Conservation (phyloP, 495 filamentous ascomycete genomes). For the Xylaria telfairii region DNA sequence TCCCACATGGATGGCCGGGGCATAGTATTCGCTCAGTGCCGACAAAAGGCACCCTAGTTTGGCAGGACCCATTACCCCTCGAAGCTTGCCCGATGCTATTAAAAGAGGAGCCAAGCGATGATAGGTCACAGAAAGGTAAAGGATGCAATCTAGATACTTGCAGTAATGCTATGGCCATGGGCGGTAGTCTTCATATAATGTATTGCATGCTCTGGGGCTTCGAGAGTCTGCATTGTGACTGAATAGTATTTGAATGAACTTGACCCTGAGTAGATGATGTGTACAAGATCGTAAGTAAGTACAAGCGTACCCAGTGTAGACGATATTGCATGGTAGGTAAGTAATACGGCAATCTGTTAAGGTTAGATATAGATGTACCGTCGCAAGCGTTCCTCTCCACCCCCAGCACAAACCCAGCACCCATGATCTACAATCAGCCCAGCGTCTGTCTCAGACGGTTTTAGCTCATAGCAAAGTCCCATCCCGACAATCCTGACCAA, state of each 20-base stretch:
- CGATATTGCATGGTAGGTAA: neutral
- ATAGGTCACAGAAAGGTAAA: conserved; percentile 2
- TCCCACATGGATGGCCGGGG: conserved; percentile 21
- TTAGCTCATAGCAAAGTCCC: conserved; percentile 18
- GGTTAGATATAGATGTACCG: neutral
- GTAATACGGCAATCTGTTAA: neutral
- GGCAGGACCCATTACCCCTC: conserved; percentile 3
- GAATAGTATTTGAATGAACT: neutral
- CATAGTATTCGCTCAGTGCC: conserved; percentile 16
- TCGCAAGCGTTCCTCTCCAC: conserved; percentile 6
- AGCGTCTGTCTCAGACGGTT: conserved; percentile 26
- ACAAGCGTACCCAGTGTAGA: neutral
- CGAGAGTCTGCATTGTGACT: neutral
- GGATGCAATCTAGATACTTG: neutral
- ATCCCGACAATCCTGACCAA: conserved; percentile 21
- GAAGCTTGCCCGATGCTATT: neutral
- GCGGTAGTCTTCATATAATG: neutral
- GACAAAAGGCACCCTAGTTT: neutral
- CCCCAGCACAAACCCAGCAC: conserved; percentile 3
- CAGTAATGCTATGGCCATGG: neutral
- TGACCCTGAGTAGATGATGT: too few relatives aligned
- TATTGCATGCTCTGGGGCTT: neutral
- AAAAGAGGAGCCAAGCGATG: conserved; percentile 1
- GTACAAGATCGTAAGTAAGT: too few relatives aligned
- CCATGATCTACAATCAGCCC: conserved; percentile 27